phyloP scores from a whole-genome alignment of 1,284 basidiomycete genomes.

The Apiotrichum montevideense region DNA sequence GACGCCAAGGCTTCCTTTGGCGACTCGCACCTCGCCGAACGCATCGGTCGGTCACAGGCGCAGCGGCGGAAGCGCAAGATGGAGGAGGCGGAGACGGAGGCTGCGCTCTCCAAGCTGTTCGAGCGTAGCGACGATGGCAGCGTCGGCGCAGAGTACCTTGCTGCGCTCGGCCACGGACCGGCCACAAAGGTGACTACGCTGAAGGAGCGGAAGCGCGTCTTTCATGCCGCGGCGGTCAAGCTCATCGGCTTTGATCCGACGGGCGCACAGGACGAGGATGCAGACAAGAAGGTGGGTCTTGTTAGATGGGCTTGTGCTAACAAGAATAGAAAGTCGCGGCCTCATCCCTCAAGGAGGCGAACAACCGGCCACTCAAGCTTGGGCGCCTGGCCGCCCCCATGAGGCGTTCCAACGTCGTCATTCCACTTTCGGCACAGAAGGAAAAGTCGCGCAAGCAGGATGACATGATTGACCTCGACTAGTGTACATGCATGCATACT shows the following conservation, averaged over 20 bases:
- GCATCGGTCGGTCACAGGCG: conserved; percentile 58
- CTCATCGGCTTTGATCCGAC: conserved; percentile 45
- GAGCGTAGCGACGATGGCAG: conserved; percentile 31
- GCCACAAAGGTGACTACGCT: conserved; percentile 31
- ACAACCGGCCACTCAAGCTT: conserved; percentile 1
- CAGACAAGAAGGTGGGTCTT: conserved; percentile 23
- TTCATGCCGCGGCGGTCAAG: conserved; percentile 39
- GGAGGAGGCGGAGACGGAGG: conserved; percentile 58
- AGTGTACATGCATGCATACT: not conserved
- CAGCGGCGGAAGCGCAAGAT: conserved; percentile 61
- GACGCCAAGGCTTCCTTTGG: conserved; percentile 28
- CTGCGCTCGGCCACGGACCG: conserved; percentile 49
- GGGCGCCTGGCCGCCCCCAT: conserved; percentile 4
- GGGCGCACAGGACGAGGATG: conserved; percentile 11
- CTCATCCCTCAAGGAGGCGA: conserved; percentile 11
- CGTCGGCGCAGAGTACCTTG: conserved; percentile 45
- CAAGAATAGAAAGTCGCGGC: conserved; percentile 17
- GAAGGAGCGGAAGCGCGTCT: conserved; percentile 32
- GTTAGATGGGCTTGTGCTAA: not conserved
- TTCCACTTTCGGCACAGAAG: not conserved
- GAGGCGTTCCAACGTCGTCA: conserved; percentile 4
- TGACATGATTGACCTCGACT: conserved; percentile 22
- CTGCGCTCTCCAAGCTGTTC: conserved; percentile 56
- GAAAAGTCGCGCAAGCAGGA: not conserved
- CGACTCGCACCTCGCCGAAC: conserved; percentile 56